A percentile compares a stretch with the other conserved stretches of the same genome.
These are phyloP conservation scores for Sporothrix brasiliensis DNA, from an alignment of 2,329 filamentous ascomycete genomes.

Conservation along the genomic window DNA sequence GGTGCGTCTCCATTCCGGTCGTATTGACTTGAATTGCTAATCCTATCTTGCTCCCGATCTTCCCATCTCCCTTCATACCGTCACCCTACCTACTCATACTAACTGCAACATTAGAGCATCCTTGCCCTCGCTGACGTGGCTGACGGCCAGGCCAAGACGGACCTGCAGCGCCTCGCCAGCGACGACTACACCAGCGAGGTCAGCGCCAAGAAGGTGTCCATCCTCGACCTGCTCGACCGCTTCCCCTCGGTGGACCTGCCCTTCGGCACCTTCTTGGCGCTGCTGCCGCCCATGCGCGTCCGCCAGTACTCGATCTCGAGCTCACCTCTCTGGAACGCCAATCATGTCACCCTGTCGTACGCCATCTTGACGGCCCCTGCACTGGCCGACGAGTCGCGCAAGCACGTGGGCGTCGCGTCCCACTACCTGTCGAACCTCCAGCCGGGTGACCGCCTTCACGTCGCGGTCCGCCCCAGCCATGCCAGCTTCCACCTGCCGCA, in stretches of 20 bases:
- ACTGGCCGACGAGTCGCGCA: slow-evolving; percentile 42
- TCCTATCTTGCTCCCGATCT: background rate
- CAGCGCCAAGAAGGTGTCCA: slow-evolving; percentile 46
- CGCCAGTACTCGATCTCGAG: slow-evolving; percentile 67
- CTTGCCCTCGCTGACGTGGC: slow-evolving; percentile 41
- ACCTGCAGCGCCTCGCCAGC: slow-evolving; percentile 51
- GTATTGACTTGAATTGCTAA: no score
- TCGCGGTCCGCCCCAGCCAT: slow-evolving; percentile 54
- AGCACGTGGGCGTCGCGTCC: background rate
- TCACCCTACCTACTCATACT: background rate
- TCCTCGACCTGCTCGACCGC: slow-evolving; percentile 64
- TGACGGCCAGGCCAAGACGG: slow-evolving; percentile 39
- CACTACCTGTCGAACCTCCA: slow-evolving; percentile 58
- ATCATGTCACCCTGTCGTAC: slow-evolving; percentile 64
- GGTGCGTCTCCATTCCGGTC: slow-evolving; percentile 39
- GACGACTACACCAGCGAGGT: background rate
- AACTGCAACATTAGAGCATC: slow-evolving; percentile 48
- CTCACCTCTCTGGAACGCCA: slow-evolving; percentile 60
- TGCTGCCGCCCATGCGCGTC: slow-evolving; percentile 64
- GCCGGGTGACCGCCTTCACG: slow-evolving; percentile 52
- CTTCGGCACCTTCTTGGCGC: slow-evolving; percentile 61
- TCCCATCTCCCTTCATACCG: background rate
- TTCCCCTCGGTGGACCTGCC: slow-evolving; percentile 58
- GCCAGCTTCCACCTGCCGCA: slow-evolving; percentile 53
- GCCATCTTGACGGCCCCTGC: slow-evolving; percentile 64